phyloP scores from a whole-genome alignment of 768 basidiomycete species.

The Cantharellus anzutake region DNA sequence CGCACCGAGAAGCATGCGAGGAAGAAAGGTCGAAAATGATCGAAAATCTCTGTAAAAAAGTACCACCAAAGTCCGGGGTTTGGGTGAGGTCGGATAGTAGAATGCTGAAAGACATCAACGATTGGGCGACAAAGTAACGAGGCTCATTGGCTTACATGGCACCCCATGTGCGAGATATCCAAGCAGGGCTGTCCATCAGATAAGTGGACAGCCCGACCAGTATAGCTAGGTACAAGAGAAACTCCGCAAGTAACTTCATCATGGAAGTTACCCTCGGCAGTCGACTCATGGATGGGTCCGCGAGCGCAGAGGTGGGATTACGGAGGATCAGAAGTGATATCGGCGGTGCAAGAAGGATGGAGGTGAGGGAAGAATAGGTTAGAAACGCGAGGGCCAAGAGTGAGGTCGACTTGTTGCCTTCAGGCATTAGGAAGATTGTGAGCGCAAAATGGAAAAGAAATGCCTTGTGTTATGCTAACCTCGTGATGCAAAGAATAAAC shows the following conservation, averaged over 20 bases:
- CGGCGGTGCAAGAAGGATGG: constrained; percentile 45
- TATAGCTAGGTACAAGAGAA: constrained; percentile 27
- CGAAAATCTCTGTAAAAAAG: constrained; percentile 99
- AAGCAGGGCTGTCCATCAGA: constrained; percentile 39
- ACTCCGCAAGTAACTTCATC: constrained; percentile 18
- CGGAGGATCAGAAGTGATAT: constrained; percentile 42
- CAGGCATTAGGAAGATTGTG: not conserved
- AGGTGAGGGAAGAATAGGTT: constrained; percentile 53
- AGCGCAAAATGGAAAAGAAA: not conserved
- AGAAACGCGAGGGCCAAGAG: constrained; percentile 53
- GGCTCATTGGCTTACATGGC: constrained; percentile 36
- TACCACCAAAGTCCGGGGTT: constrained; percentile 98
- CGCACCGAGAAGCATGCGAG: constrained; percentile 81
- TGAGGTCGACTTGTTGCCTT: constrained; percentile 40
- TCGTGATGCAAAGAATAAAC: constrained; percentile 51
- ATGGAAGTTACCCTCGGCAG: not conserved
- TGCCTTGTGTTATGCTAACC: constrained; percentile 22
- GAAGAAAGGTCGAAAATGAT: constrained; percentile 92
- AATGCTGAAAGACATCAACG: constrained; percentile 28
- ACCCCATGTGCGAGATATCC: constrained; percentile 71
- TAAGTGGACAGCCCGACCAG: constrained; percentile 35
- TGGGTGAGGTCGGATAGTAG: constrained; percentile 72
- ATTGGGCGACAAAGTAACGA: not conserved
- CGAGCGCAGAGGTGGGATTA: constrained; percentile 30
- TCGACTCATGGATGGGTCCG: not conserved